Conservation (phyloP, 305 asterid species). For the Ajuga reptans region DNA sequence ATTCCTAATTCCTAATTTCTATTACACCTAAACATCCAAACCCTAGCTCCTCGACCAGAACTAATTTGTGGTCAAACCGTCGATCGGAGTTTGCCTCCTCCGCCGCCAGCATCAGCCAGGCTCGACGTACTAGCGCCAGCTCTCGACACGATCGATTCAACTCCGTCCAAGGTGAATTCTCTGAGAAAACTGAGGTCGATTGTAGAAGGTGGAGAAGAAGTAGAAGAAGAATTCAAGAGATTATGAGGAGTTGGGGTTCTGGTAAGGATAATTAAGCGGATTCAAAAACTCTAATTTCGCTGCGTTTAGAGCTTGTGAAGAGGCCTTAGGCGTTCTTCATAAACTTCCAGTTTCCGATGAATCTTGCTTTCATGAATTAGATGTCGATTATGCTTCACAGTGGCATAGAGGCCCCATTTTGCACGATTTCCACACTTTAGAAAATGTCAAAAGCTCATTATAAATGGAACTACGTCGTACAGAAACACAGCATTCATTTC, state of each 20-base stretch:
- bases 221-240: conserved; percentile 34
- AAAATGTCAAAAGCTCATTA: conserved; percentile 37
- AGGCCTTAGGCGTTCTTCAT: conserved; percentile 50
- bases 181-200: conserved; percentile 25
- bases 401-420: conserved; percentile 60
- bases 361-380: conserved; percentile 44
- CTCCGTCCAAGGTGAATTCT: conserved; percentile 35
- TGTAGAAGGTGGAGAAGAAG: conserved; percentile 21
- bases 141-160: conserved; percentile 32
- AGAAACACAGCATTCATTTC: conserved; percentile 58
- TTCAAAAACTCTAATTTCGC: conserved; percentile 47
- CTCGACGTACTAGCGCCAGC: conserved; percentile 40
- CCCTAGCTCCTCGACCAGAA: no score
- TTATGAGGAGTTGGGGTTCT: conserved; percentile 57
- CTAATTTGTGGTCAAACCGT: no score
- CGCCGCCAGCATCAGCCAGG: conserved; percentile 14
- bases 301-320: conserved; percentile 66
- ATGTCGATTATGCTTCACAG: conserved; percentile 58
- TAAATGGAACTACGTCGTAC: conserved; percentile 37
- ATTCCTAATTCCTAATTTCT: no score
- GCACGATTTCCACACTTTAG: conserved; percentile 41
- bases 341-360: conserved; percentile 38
- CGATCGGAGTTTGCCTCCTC: neutral
- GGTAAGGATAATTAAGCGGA: conserved; percentile 44
- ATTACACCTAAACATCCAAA: no score